Base-by-base conservation (phyloP, 345 rosid genomes). In the Eucalyptus erythrocorys region DNA sequence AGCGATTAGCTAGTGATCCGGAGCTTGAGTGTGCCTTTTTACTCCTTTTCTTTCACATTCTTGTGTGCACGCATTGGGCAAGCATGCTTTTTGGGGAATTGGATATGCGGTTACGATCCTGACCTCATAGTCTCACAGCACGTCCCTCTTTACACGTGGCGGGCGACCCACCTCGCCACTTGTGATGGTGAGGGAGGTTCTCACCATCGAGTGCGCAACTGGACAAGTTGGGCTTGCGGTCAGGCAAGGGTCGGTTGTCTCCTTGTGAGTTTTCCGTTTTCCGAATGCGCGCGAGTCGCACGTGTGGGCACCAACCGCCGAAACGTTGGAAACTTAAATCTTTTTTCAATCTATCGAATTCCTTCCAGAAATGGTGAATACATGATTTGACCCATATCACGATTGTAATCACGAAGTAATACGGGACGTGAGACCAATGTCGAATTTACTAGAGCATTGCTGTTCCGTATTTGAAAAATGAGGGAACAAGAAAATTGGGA, bases 201-300 rank as follows among this genome's bases (percentile, higher is more conserved):
- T 85, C 79, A 22, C 22, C 48, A 3, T 50, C 51, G 61, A 49
- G 51, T 90, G 90, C 90, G 88, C 89, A 87, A 86, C 86, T 89
- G 34, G 48, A 88, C 91, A 64, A 40, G 48, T n/a, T 45, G 34
- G 87, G 55, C 30, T 51, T 61, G 55, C 37, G 19, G 71, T 24
- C 64, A 32, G 40, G 87, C 49, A 47, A 40, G 43, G 88, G 88
- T 90, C 87, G 88, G 92, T 13, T 50, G 92, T 90, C 90, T 45
- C 90, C 57, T 89, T 81, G 48, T 34, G 16, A 27, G 26, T 3
- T 49, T 49, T 14, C 51, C 1, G n/a, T 26, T 76, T 85, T 88
- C 49, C 51, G 14, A 89, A 53, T 66, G 87, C 87, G 40, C 48
- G 90, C 15, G 15, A 48, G 49, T 1, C 6, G 16, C 49, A 6